These are phyloP conservation scores for Udeniomyces megalosporus DNA, from an alignment of 768 basidiomycete species.

Conservation along the genomic window DNA sequence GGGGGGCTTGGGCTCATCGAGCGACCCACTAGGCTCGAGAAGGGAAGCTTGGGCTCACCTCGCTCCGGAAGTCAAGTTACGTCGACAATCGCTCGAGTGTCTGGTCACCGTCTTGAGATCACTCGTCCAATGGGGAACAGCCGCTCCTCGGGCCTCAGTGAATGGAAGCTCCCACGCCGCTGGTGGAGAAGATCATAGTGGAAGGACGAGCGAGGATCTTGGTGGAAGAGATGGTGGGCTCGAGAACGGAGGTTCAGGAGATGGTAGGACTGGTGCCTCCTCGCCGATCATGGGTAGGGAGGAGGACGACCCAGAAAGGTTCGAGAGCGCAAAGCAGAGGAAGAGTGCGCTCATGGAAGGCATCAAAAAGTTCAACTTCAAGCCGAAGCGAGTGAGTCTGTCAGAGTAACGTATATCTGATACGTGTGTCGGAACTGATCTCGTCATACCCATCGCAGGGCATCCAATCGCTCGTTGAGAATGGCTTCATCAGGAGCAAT, in stretches of 20 bases:
- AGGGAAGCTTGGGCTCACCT: conserved; percentile 38
- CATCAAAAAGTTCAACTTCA: conserved; percentile 94
- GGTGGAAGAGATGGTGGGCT: neutral
- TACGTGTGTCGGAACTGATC: neutral
- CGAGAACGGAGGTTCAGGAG: neutral
- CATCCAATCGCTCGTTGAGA: conserved; percentile 68
- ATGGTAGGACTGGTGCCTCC: neutral
- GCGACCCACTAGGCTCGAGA: neutral
- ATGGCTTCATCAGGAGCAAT: conserved; percentile 63
- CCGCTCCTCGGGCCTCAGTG: conserved; percentile 3
- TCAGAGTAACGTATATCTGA: neutral
- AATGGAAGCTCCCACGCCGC: neutral
- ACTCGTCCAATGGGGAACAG: conserved; percentile 63
- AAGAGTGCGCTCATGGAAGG: conserved; percentile 90
- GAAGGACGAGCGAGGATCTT: conserved; percentile 6
- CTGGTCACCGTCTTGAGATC: conserved; percentile 75
- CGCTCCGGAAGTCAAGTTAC: conserved; percentile 64
- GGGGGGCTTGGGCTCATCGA: conserved; percentile 7
- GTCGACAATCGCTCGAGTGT: conserved; percentile 87
- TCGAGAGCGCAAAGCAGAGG: conserved; percentile 90
- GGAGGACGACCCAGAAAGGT: conserved; percentile 74
- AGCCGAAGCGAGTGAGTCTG: conserved; percentile 80
- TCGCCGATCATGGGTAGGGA: neutral
- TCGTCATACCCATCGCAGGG: conserved; percentile 54
- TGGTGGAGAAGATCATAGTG: neutral